Conservation (phyloP, 768 basidiomycete genomes). For the Lentinula sp. region DNA sequence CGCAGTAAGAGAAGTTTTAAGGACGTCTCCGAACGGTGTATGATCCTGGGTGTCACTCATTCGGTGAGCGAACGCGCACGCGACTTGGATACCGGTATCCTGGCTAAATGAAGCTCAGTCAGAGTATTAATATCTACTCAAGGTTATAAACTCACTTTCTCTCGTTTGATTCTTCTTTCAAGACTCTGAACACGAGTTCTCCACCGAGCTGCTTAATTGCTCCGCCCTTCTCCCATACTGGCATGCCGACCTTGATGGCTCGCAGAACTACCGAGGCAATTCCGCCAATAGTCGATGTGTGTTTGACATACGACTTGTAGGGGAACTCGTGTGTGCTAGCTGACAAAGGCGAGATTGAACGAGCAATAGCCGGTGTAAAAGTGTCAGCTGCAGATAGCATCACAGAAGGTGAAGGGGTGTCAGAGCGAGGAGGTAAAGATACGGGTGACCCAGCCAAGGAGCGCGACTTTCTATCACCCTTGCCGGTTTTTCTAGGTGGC, state of each 20-base stretch:
- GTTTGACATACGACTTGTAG: slow-evolving; percentile 54
- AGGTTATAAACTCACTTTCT: not conserved
- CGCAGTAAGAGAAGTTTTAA: slow-evolving; percentile 41
- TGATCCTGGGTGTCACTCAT: slow-evolving; percentile 78
- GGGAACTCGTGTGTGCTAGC: slow-evolving; percentile 4
- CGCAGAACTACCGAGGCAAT: slow-evolving; percentile 71
- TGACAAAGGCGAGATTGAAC: slow-evolving; percentile 10
- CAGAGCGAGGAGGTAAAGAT: not conserved
- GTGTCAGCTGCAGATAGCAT: slow-evolving; percentile 6
- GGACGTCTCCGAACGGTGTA: slow-evolving; percentile 62
- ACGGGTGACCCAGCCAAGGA: not conserved
- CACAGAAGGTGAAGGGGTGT: not conserved
- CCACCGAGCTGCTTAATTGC: slow-evolving; percentile 80
- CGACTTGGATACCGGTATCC: not conserved
- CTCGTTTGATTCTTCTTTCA: slow-evolving; percentile 23
- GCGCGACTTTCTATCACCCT: slow-evolving; percentile 3
- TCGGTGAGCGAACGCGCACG: slow-evolving; percentile 71
- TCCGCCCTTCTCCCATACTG: slow-evolving; percentile 75
- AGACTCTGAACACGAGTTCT: slow-evolving; percentile 62
- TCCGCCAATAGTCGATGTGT: slow-evolving; percentile 51
- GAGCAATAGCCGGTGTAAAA: not conserved
- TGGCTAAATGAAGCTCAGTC: slow-evolving; percentile 14
- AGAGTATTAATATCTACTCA: slow-evolving; percentile 24
- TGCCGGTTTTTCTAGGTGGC: not conserved
- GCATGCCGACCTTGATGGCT: slow-evolving; percentile 71